Base-by-base conservation (phyloP, 371 early-diverging fungal genomes). In the Batkoa obscura region DNA sequence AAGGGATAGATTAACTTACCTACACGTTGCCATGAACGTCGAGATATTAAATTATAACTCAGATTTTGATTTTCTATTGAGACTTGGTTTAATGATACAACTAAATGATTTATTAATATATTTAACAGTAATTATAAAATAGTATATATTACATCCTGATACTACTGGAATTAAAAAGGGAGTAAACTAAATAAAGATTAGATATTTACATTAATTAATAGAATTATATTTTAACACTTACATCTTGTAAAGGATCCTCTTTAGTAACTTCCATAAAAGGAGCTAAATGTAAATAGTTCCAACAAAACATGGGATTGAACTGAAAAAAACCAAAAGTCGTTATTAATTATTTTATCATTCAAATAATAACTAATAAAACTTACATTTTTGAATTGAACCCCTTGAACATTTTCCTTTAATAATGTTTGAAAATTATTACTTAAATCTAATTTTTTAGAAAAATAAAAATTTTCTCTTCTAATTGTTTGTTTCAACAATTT, bases 261-360 rank as follows among this genome's bases (percentile, higher is more conserved):
- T 60, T 54, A 0, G 72, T 62, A 35, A 72, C 66, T 1, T 79
- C 78, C 45, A 86, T 79, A 36, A 87, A 61, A 42, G 83, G 78
- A 58, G 71, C 65, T 31, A 75, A 72, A 43, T 88, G 65, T 56
- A 74, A 75, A 53, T 70, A 68, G 66, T 94, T 96, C 89, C 86
- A 96, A 64, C 86, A 91, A 66, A 92, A 96, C 42, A 90, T 74
- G 15, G 83, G 82, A 64, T 92, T 88, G 4, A 86, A 84, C 76
- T 82, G 64, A 39, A 53, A 45, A 39, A 50, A 60, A 10, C 15
- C 6, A 2, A 23, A 6, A 41, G 8, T 51, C 33, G 12, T 38
- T 32, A 45, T 31, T 37, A 52, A 37, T 15, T 13, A 12, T 31
- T 36, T 53, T 35, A 49, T 48, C 34, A 41, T n/a, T 41, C 2